Evolutionary conservation across 1,284 basidiomycete genomes (phyloP).

Genomic region (Apiotrichum veenhuisii): DNA sequence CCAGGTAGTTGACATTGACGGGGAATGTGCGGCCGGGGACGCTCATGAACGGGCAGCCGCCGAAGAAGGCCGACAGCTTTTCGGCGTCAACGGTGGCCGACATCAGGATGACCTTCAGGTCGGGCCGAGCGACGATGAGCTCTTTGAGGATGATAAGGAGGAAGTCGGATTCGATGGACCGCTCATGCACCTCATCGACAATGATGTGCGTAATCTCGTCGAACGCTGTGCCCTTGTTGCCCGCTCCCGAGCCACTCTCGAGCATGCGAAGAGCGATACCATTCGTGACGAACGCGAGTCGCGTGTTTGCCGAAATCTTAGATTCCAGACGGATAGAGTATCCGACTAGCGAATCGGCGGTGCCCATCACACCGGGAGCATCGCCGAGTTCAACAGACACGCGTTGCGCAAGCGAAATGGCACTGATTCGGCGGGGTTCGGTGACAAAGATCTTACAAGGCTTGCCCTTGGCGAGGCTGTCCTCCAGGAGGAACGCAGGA

Average conservation of each 20-base stretch:
- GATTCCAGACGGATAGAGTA: constrained; percentile 94
- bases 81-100: constrained; percentile 94
- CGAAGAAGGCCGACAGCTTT: constrained; percentile 91
- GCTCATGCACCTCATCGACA: constrained; percentile 66
- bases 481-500: constrained; percentile 90
- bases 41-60: constrained; percentile 77
- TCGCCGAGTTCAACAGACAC: constrained; percentile 94
- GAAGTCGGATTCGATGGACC: constrained; percentile 97
- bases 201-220: constrained; percentile 74
- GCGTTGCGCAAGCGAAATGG: constrained; percentile 92
- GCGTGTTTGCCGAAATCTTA: constrained; percentile 74
- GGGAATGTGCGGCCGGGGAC: constrained; percentile 98
- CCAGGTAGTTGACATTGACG: constrained; percentile 80
- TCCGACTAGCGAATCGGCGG: constrained; percentile 75
- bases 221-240: constrained; percentile 71
- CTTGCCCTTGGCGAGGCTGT: constrained; percentile 74
- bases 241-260: constrained; percentile 61
- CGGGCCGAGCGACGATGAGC: constrained; percentile 70
- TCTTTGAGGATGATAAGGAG: constrained; percentile 91
- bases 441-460: constrained; percentile 93
- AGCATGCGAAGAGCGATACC: constrained; percentile 97
- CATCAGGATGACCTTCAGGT: constrained; percentile 94
- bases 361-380: constrained; percentile 72
- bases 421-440: constrained; percentile 93
- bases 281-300: constrained; percentile 82